Base-by-base conservation (phyloP, 139 green algal genomes). In the Auxenochlorella pyrenoidosa region DNA sequence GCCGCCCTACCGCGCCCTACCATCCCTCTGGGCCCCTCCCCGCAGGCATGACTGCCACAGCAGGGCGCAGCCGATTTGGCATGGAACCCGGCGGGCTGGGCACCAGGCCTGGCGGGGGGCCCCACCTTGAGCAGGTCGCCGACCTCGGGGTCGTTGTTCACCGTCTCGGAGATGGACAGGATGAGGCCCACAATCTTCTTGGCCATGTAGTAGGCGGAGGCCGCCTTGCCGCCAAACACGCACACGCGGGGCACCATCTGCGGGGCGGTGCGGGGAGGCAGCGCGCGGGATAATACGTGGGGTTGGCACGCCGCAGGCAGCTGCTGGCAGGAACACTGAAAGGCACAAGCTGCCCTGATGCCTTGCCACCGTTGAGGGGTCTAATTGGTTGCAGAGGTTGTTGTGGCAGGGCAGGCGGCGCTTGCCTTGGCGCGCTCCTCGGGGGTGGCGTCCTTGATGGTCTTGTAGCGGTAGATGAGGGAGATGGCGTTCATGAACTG, bases 111-210 rank as follows among this genome's bases (percentile, higher is more conserved):
- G 6, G 4, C 30, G n/a, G 68, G n/a, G 19, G 28, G 66, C 4
- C 79, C 19, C 75, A 95, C 93, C 91, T 97, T 97, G 77, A 98
- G 91, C 63, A 97, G 75, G 90, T 97, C 95, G 8, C 88, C 88
- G 36, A 97, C 93, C 3, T 98, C 97, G 0, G 90, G 86, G 95
- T 99, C 98, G 87, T 90, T 92, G 96, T 99, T 99, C 87, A 99
- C 94, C 54, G 92, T 95, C 72, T 95, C 92, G 28, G 89, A 91
- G 1, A 97, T 90, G 34, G 92, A 90, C 65, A 82, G 92, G 66
- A 97, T 89, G 40, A 99, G 94, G 87, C 95, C 94, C 82, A 99
- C 98, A 91, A 99, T 99, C 90, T 96, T 95, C 97, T 99, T 99
- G 79, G 98, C 98, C 94, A 98, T 97, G 86, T 97, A 94, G 91